These are phyloP conservation scores for Trichophyton schoenleinii DNA, from an alignment of 2,329 filamentous ascomycete genomes.

Conservation along the genomic window DNA sequence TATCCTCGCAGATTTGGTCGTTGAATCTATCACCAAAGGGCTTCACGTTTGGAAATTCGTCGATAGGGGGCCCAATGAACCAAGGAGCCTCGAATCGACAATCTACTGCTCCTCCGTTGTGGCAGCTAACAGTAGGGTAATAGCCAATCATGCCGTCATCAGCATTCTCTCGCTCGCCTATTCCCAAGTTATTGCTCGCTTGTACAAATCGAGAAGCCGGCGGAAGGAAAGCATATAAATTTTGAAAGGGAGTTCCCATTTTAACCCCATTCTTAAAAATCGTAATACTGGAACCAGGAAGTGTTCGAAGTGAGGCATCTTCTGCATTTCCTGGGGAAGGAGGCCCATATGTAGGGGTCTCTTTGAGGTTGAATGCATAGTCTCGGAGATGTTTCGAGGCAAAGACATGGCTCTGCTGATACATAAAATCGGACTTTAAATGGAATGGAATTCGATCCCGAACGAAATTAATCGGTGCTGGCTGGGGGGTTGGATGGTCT, in stretches of 20 bases:
- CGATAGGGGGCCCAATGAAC: constrained; percentile 61
- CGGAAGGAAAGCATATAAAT: constrained; percentile 80
- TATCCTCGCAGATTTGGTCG: constrained; percentile 89
- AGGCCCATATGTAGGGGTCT: constrained; percentile 34
- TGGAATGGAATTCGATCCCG: constrained; percentile 90
- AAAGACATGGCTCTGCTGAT: constrained; percentile 55
- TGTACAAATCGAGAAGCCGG: constrained; percentile 55
- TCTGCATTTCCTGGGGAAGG: constrained; percentile 50
- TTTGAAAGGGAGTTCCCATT: constrained; percentile 76
- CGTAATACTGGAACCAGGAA: constrained; percentile 75
- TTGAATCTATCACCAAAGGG: constrained; percentile 63
- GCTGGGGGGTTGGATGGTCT: constrained; percentile 18
- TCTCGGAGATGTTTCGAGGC: constrained; percentile 80
- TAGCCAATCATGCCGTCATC: constrained; percentile 95
- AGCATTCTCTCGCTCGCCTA: constrained; percentile 69
- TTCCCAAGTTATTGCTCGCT: constrained; percentile 31
- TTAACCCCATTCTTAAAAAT: constrained; percentile 85
- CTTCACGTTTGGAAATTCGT: constrained; percentile 20
- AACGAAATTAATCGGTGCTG: constrained; percentile 66
- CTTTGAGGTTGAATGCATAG: constrained; percentile 35
- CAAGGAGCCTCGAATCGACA: constrained; percentile 91
- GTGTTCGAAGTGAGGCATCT: constrained; percentile 66
- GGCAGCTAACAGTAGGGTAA: constrained; percentile 85
- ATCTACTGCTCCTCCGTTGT: constrained; percentile 79
- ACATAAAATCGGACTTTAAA: constrained; percentile 87